Evolutionary conservation across 2,329 filamentous ascomycete genomes (phyloP).

Genomic region (Fusarium temperatum): DNA sequence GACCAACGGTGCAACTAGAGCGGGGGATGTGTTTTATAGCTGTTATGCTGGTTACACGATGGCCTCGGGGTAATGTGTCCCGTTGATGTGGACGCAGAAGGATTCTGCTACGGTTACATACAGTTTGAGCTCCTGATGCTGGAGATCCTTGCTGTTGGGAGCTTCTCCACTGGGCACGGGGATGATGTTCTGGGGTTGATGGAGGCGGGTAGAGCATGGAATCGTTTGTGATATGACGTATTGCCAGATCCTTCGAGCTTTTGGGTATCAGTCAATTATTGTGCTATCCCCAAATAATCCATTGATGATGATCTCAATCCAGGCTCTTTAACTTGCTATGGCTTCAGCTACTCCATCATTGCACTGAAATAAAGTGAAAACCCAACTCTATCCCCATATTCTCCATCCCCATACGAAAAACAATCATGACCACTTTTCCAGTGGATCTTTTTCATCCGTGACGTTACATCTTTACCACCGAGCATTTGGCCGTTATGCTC

Average conservation of each 20-base stretch:
- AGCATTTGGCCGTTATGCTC: conserved; percentile 9
- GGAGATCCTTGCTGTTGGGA: conserved; percentile 17
- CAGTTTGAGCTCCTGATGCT: conserved; percentile 13
- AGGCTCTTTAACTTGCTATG: accelerated
- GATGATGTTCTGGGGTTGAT: conserved; percentile 18
- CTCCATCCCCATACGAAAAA: not conserved
- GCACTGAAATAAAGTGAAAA: not conserved
- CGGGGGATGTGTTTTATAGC: conserved; percentile 15
- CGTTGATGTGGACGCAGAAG: conserved; percentile 11
- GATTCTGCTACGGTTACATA: not conserved
- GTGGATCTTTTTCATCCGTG: not conserved
- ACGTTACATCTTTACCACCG: conserved; percentile 26
- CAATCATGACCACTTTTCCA: not conserved
- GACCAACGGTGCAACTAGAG: not conserved
- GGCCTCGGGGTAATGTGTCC: not conserved
- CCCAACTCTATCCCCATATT: conserved; percentile 6
- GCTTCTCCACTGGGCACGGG: conserved; percentile 9
- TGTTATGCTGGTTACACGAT: not conserved
- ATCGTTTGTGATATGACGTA: conserved; percentile 6
- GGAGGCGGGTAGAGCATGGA: not conserved
- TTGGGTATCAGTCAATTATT: not conserved
- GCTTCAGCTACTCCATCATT: too few relatives aligned
- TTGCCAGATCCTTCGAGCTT: not conserved
- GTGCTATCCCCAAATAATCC: not conserved
- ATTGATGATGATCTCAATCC: accelerated